These are phyloP conservation scores for Asterella californica DNA, from an alignment of 225 moss, liverwort and hornwort genomes.

Conservation along the genomic window DNA sequence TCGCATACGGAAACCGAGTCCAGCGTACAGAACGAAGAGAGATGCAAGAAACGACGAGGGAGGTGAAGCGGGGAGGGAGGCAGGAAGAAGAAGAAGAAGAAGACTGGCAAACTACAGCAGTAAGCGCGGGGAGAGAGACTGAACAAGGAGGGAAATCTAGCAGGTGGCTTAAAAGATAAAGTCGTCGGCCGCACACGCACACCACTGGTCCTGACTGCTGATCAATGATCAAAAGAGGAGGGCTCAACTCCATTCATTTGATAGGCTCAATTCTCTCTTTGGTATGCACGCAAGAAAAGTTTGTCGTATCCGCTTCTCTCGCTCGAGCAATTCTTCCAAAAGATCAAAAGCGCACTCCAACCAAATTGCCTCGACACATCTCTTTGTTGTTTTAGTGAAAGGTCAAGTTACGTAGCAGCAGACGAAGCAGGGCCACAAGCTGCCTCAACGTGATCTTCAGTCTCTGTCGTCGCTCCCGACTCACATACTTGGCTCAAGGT, in stretches of 20 bases:
- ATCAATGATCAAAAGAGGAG: no score
- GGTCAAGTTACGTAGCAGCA: background rate
- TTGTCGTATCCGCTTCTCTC: slow-evolving; percentile 4
- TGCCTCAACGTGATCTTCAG: background rate
- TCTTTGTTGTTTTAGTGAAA: background rate
- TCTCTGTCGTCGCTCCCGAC: background rate
- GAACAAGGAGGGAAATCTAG: background rate
- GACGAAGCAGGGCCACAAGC: background rate
- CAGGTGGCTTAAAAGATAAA: background rate
- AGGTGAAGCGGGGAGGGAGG: background rate
- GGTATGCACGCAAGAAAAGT: background rate
- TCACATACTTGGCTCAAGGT: background rate
- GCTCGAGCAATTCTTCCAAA: background rate
- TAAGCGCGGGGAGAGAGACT: background rate
- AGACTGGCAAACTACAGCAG: background rate
- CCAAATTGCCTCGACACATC: background rate
- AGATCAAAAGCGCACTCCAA: background rate
- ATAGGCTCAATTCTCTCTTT: background rate
- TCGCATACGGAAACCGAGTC: no score
- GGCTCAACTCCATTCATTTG: no score
- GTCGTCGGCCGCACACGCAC: no score
- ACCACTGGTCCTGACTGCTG: no score
- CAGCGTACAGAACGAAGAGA: no score
- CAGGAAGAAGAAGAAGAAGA: background rate
- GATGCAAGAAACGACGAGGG: background rate